These are phyloP conservation scores for Clarireedia monteithiana DNA, from an alignment of 2,329 filamentous ascomycete genomes.

Conservation along the genomic window DNA sequence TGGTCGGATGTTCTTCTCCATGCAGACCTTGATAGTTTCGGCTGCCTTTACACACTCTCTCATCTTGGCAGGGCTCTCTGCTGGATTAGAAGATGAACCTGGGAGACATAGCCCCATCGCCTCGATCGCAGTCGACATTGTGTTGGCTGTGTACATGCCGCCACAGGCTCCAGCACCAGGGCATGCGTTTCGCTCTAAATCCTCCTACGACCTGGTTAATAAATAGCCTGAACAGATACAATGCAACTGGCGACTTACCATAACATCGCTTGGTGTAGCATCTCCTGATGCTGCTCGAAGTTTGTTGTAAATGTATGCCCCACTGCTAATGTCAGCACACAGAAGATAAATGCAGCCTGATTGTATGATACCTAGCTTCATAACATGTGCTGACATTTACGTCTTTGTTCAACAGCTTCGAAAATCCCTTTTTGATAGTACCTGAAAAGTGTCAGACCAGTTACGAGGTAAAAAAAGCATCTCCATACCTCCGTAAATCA, in stretches of 20 bases:
- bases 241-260: conserved; percentile 32
- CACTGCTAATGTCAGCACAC: conserved; percentile 29
- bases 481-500: conserved; percentile 67
- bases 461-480: not conserved
- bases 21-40: conserved; percentile 58
- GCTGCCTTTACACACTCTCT: conserved; percentile 62
- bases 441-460: conserved; percentile 35
- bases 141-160: conserved; percentile 74
- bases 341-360: not conserved
- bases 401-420: conserved; percentile 61
- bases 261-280: conserved; percentile 64
- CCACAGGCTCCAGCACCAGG: conserved; percentile 63
- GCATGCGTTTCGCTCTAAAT: conserved; percentile 63
- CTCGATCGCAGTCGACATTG: conserved; percentile 67
- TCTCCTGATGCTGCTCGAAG: conserved; percentile 62
- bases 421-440: conserved; percentile 83
- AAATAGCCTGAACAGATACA: not conserved
- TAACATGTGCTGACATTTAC: conserved; percentile 71
- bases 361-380: conserved; percentile 1
- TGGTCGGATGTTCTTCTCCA: conserved; percentile 63
- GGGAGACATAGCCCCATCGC: conserved; percentile 63
- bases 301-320: conserved; percentile 71
- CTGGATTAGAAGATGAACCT: conserved; percentile 62
- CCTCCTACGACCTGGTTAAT: conserved; percentile 36
- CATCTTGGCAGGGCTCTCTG: conserved; percentile 61